Evolutionary conservation across 1,284 basidiomycete genomes (phyloP), one percentile per base, ranked within the genome.

Genomic region (Apiotrichum gamsii): DNA sequence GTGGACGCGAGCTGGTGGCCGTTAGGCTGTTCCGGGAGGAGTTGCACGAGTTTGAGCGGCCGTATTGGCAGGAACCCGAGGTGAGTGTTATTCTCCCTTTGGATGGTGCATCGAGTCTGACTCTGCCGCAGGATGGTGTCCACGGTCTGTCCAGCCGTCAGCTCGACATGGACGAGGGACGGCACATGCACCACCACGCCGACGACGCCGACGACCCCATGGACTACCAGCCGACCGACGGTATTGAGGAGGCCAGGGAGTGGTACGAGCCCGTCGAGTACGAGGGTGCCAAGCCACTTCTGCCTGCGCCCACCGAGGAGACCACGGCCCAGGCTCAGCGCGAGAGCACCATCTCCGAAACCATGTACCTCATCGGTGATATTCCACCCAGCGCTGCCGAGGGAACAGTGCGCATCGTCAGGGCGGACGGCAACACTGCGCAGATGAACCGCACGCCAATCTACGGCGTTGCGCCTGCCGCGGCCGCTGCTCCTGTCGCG

Each of bases 91-190:
- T n/a, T n/a, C n/a, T n/a, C n/a, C n/a, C n/a, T n/a, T n/a, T n/a
- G n/a, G n/a, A n/a, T n/a, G n/a, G n/a, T n/a, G n/a, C n/a, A n/a
- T n/a, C n/a, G n/a, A n/a, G n/a, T 14, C 40, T 46, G 37, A 46
- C 36, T 11, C 24, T 36, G 45, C n/a, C n/a, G n/a, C 31, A 51
- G 39, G 48, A 57, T 16, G 57, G 56, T 11, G 39, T 60, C 2
- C 59, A 62, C 29, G 65, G 61, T 11, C 40, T 51, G 29, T 56
- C 48, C 1, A 47, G 51, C 3, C 61, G 61, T 37, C 39, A 63
- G 15, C 35, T 67, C 25, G 59, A 64, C 49, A 43, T 50, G 39
- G 51, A 54, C n/a, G 67, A 70, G 47, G 67, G 66, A 29, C 44
- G 44, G 15, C 56, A 57, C 8, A 39, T 70, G 43, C 54, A 52